These are phyloP conservation scores for Fusarium pininemorale DNA, from an alignment of 2,329 filamentous ascomycete species.

Conservation along the genomic window DNA sequence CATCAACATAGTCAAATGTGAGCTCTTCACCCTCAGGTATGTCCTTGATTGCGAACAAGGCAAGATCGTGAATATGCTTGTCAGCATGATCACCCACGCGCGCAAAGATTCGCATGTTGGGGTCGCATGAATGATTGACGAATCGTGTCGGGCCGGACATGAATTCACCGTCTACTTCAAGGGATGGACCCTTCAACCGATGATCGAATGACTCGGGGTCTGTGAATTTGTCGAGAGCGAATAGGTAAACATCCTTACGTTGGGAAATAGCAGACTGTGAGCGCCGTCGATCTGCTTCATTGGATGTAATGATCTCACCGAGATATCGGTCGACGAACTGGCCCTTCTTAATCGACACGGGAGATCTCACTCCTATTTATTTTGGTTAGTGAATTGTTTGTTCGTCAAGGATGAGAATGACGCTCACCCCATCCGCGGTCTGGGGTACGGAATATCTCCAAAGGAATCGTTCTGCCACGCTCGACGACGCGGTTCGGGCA, in stretches of 20 bases:
- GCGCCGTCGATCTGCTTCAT: constrained; percentile 73
- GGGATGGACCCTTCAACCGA: constrained; percentile 63
- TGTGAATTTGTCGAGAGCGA: constrained; percentile 82
- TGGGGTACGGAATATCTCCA: constrained; percentile 80
- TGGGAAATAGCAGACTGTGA: constrained; percentile 61
- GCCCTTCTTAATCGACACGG: constrained; percentile 71
- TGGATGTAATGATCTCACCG: constrained; percentile 72
- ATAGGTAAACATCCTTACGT: constrained; percentile 81
- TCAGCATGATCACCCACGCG: constrained; percentile 81
- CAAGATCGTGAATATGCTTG: constrained; percentile 77
- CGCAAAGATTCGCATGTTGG: constrained; percentile 82
- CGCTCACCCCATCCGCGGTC: constrained; percentile 78
- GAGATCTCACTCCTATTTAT: constrained; percentile 67
- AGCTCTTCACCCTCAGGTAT: constrained; percentile 74
- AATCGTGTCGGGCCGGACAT: constrained; percentile 82
- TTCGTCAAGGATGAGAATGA: neutral
- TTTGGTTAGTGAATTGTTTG: neutral
- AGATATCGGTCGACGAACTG: constrained; percentile 85
- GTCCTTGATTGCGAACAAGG: constrained; percentile 75
- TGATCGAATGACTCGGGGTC: constrained; percentile 64
- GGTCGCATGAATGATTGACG: constrained; percentile 84
- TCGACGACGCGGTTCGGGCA: constrained; percentile 84
- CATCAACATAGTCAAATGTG: constrained; percentile 82
- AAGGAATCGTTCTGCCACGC: constrained; percentile 72
- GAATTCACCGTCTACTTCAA: constrained; percentile 77